Conservation (phyloP, 768 basidiomycete species). For the Pholiota conissans region DNA sequence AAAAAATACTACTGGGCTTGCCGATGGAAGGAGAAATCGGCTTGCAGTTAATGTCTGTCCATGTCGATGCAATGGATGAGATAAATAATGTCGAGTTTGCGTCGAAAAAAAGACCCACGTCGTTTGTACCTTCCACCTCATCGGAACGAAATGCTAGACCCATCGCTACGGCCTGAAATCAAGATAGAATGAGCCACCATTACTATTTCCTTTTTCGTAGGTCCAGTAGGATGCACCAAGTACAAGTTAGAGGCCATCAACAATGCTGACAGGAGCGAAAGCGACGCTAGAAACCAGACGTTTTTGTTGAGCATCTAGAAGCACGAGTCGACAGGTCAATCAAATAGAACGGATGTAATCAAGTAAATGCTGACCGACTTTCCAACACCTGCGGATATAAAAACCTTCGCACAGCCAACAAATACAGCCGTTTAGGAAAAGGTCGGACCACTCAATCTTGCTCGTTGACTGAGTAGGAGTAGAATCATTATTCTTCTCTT, state of each 20-base stretch:
- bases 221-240: slow-evolving; percentile 27
- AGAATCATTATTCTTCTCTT: not conserved
- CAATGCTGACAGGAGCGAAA: slow-evolving; percentile 32
- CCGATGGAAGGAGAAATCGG: slow-evolving; percentile 29
- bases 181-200: not conserved
- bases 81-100: too few relatives aligned
- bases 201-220: not conserved
- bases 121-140: slow-evolving; percentile 21
- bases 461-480: slow-evolving; percentile 31
- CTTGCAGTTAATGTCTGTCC: slow-evolving; percentile 27
- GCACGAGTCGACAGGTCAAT: too few relatives aligned
- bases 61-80: too few relatives aligned
- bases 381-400: slow-evolving; percentile 52
- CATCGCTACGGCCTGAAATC: slow-evolving; percentile 28
- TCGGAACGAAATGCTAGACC: slow-evolving; percentile 23
- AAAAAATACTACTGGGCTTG: slow-evolving; percentile 12
- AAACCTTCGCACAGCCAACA: slow-evolving; percentile 48
- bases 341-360: too few relatives aligned
- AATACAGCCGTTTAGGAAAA: slow-evolving; percentile 49
- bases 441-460: slow-evolving; percentile 42
- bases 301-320: slow-evolving; percentile 37
- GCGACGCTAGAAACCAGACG: slow-evolving; percentile 33
- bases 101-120: slow-evolving; percentile 17
- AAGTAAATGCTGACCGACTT: too few relatives aligned
- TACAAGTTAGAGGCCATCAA: slow-evolving; percentile 39